phyloP scores from a whole-genome alignment of 192 early-diverging fungal genomes.

The Gamsiella multidivaricata region DNA sequence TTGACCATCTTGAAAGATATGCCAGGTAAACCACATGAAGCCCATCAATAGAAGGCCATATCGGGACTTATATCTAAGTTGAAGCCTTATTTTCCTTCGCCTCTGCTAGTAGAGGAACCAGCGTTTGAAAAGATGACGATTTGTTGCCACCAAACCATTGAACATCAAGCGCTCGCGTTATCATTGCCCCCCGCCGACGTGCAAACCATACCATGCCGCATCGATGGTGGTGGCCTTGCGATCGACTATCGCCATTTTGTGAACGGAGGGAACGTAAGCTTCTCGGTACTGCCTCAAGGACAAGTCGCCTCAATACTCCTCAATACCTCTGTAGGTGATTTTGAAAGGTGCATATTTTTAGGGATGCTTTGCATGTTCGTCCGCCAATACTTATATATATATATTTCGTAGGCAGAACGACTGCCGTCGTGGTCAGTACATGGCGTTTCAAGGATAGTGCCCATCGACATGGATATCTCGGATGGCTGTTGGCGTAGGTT shows the following conservation, averaged over 20 bases:
- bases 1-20: too few species aligned
- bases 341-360: not conserved
- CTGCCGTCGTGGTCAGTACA: not conserved
- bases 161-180: not conserved
- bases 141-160: slow-evolving; percentile 9
- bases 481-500: not conserved
- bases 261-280: slow-evolving; percentile 4
- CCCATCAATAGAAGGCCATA: too few species aligned
- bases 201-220: slow-evolving; percentile 1
- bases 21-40: not conserved
- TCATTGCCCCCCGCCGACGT: not conserved
- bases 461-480: not conserved
- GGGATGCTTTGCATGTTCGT: too few species aligned
- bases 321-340: not conserved
- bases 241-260: slow-evolving; percentile 21
- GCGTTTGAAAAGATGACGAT: slow-evolving; percentile 13
- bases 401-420: not conserved
- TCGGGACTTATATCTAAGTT: too few species aligned
- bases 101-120: too few species aligned
- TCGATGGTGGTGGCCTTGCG: not conserved
- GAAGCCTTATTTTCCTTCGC: too few species aligned
- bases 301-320: not conserved
- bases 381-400: not conserved
- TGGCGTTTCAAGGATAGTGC: slow-evolving; percentile 8
- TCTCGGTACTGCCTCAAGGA: not conserved